Evolutionary conservation across 2,329 filamentous ascomycete genomes (phyloP).

Genomic region (Phialemoniopsis sp.): DNA sequence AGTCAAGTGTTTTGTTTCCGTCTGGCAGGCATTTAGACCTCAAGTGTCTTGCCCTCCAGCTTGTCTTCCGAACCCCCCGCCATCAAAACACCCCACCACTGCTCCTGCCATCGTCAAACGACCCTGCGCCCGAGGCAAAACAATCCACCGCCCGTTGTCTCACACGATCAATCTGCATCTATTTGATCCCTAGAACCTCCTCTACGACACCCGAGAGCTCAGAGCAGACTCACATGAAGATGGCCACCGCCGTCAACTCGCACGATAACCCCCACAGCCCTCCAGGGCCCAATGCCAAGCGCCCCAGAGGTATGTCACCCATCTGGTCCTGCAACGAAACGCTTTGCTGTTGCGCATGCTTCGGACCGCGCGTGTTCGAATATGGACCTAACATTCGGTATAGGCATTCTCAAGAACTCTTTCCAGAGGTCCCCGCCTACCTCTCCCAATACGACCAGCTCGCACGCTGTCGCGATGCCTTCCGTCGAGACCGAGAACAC

Average conservation of each 20-base stretch:
- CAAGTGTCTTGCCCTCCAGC: no score
- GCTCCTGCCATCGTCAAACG: no score
- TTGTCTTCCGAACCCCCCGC: no score
- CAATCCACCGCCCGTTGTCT: no score
- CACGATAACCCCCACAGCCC: slow-evolving; percentile 35
- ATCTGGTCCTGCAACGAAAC: background rate
- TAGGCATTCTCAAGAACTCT: slow-evolving; percentile 93
- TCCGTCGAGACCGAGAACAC: slow-evolving; percentile 27
- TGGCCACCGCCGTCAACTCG: slow-evolving; percentile 34
- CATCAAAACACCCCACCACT: no score
- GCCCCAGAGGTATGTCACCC: slow-evolving; percentile 38
- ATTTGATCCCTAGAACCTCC: no score
- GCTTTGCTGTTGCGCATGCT: background rate
- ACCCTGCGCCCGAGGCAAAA: no score
- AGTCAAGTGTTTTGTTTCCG: no score
- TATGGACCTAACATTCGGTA: background rate
- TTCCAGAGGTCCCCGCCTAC: slow-evolving; percentile 58
- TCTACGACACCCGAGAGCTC: no score
- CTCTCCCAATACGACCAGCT: slow-evolving; percentile 32
- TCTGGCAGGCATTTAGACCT: no score
- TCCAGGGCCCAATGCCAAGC: slow-evolving; percentile 31
- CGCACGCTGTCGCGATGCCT: no score
- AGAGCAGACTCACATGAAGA: slow-evolving; percentile 15
- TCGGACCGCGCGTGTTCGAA: background rate
- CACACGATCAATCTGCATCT: no score